phyloP scores from a whole-genome alignment of 2,329 filamentous ascomycete species.

The Ascochyta lentis region DNA sequence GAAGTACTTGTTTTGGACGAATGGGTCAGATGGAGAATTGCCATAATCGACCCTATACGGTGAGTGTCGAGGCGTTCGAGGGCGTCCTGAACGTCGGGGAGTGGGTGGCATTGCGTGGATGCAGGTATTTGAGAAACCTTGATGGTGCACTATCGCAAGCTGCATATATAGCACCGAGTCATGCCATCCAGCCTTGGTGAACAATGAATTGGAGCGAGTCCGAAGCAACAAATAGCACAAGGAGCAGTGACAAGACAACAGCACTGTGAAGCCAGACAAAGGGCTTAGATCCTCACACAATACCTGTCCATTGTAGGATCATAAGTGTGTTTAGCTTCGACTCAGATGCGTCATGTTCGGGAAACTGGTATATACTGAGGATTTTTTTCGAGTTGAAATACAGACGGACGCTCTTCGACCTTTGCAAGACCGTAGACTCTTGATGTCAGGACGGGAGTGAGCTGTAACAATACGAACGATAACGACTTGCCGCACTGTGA shows the following conservation, averaged over 20 bases:
- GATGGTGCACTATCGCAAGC: neutral
- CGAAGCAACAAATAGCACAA: neutral
- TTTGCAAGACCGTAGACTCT: too few species aligned
- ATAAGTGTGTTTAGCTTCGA: too few species aligned
- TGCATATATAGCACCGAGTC: neutral
- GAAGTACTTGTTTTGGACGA: neutral
- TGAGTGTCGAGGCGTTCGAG: neutral
- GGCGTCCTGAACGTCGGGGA: neutral
- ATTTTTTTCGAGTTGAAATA: too few species aligned
- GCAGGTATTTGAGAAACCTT: neutral
- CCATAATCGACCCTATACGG: neutral
- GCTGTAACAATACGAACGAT: too few species aligned
- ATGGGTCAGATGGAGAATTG: neutral
- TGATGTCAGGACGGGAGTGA: too few species aligned
- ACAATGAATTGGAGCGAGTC: neutral
- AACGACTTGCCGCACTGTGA: too few species aligned
- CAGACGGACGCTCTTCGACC: too few species aligned
- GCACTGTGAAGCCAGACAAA: neutral
- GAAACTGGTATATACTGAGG: too few species aligned
- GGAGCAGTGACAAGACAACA: neutral
- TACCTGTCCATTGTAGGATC: too few species aligned
- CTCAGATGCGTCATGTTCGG: too few species aligned
- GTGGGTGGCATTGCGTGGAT: neutral
- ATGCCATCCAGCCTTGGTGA: neutral
- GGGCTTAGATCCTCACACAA: neutral